These are phyloP conservation scores for Casuarina glauca DNA, from an alignment of 306 rosid genomes.

Conservation along the genomic window DNA sequence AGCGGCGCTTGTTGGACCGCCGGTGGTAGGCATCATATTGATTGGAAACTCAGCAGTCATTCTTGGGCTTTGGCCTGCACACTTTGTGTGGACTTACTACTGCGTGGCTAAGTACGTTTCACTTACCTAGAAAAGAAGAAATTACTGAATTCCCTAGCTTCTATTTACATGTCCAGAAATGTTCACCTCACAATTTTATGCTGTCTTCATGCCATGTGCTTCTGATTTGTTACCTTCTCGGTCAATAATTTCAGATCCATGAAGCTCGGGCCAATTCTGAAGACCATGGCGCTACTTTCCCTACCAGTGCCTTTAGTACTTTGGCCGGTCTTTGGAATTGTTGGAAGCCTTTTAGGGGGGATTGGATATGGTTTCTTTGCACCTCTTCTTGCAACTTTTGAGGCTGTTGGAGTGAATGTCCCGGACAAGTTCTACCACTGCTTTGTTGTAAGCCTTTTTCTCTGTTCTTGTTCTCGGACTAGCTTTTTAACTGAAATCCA, in stretches of 20 bases:
- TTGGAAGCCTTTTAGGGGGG: constrained; percentile 73
- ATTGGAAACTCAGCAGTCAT: constrained; percentile 63
- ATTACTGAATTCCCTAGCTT: not conserved
- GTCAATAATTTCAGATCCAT: constrained; percentile 53
- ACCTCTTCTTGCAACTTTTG: constrained; percentile 81
- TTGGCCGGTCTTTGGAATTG: constrained; percentile 58
- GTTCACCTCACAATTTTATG: not conserved
- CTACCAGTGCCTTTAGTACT: constrained; percentile 66
- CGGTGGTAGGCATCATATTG: constrained; percentile 42
- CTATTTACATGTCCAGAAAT: too few species aligned
- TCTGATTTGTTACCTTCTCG: constrained; percentile 2
- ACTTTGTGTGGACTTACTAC: constrained; percentile 68
- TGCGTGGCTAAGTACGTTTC: constrained; percentile 56
- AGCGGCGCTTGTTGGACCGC: constrained; percentile 56
- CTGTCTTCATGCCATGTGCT: not conserved
- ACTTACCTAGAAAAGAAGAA: not conserved
- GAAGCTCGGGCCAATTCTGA: constrained; percentile 63
- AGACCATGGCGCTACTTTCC: constrained; percentile 47
- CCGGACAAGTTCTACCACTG: constrained; percentile 57
- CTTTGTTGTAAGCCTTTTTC: constrained; percentile 46
- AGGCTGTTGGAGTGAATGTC: constrained; percentile 56
- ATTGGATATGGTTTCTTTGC: constrained; percentile 72
- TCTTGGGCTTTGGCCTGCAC: constrained; percentile 71
- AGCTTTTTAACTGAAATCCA: not conserved
- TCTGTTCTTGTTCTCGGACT: constrained; percentile 5